Evolutionary conservation across 371 early-diverging fungal genomes (phyloP), one percentile per base, ranked within the genome.

Genomic region (Mucor irregularis): DNA sequence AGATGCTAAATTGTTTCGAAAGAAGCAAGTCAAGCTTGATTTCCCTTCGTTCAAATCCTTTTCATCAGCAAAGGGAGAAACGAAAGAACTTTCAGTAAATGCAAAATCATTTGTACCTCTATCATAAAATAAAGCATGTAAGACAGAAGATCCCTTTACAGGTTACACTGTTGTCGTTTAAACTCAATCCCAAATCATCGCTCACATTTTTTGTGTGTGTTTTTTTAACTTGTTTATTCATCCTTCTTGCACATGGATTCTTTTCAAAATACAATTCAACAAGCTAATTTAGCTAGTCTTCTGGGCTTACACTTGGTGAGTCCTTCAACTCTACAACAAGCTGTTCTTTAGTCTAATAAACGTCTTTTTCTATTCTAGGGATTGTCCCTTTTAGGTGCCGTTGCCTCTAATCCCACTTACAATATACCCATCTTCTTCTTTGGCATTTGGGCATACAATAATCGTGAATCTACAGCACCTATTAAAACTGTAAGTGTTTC

Each of bases 341-440:
- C 33, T 38, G 39, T 13, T 26, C 29, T 30, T 17, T 38, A 31
- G n/a, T 22, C 33, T 26, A 14, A 16, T 24, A 26, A 38, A 29
- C 5, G 14, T 19, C 16, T 2, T 19, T 19, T 17, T n/a, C n/a
- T 19, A 47, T 21, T 26, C 11, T 49, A 79, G 80, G 66, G 69
- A 0, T 55, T 79, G 28, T 65, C 76, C 4, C 70, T 79, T 17
- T 54, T 76, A 44, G 76, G 80, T 31, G 61, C 69, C 22, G 38
- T 79, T 51, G 67, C 80, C 21, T 44, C 65, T 29, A 68, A 69
- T 53, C 80, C 80, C 0, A 65, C 65, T 10, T 79, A 79, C 50
- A 79, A 79, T 44, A 62, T 76, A 25, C 76, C 80, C 19, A 72
- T 79, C 37, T 79, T 72, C 49, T 74, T 79, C 40, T 79, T 79